Evolutionary conservation across 805 yeast species (phyloP).

Genomic region (Ogataea corticis): DNA sequence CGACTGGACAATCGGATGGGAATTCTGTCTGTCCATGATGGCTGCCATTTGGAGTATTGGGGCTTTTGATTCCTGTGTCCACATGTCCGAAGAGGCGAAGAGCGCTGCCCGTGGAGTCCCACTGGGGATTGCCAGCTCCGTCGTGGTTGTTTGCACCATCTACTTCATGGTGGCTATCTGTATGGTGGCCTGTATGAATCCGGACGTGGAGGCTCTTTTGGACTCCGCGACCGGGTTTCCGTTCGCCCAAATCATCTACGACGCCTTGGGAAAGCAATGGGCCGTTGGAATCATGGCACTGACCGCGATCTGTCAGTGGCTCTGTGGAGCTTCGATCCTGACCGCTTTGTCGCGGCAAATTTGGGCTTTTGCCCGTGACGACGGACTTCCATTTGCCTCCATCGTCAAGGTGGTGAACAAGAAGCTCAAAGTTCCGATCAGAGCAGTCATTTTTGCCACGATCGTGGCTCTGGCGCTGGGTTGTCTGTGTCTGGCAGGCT

Average conservation of each 20-base stretch:
- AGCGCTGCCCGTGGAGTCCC: slow-evolving; percentile 65
- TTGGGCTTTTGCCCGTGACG: slow-evolving; percentile 76
- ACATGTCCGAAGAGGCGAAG: slow-evolving; percentile 68
- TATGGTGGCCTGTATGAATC: slow-evolving; percentile 53
- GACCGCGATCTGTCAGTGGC: slow-evolving; percentile 57
- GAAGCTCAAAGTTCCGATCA: slow-evolving; percentile 56
- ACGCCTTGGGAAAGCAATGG: slow-evolving; percentile 63
- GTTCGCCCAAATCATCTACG: slow-evolving; percentile 61
- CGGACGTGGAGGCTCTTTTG: slow-evolving; percentile 43
- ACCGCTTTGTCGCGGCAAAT: slow-evolving; percentile 68
- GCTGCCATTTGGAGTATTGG: slow-evolving; percentile 77
- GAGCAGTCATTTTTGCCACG: slow-evolving; percentile 61
- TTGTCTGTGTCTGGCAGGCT: slow-evolving; percentile 54
- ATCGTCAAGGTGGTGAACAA: slow-evolving; percentile 57
- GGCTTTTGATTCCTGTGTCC: slow-evolving; percentile 69
- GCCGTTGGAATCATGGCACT: slow-evolving; percentile 61
- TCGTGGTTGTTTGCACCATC: slow-evolving; percentile 51
- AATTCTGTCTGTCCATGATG: slow-evolving; percentile 46
- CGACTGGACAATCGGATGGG: slow-evolving; percentile 61
- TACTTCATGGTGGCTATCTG: slow-evolving; percentile 59
- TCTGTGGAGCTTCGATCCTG: slow-evolving; percentile 63
- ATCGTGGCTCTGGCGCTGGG: slow-evolving; percentile 50
- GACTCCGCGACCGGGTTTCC: slow-evolving; percentile 54
- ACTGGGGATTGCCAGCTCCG: slow-evolving; percentile 59
- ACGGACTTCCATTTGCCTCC: slow-evolving; percentile 64